phyloP scores from a whole-genome alignment of 257 asterid species.

The Eucommia ulmoides region DNA sequence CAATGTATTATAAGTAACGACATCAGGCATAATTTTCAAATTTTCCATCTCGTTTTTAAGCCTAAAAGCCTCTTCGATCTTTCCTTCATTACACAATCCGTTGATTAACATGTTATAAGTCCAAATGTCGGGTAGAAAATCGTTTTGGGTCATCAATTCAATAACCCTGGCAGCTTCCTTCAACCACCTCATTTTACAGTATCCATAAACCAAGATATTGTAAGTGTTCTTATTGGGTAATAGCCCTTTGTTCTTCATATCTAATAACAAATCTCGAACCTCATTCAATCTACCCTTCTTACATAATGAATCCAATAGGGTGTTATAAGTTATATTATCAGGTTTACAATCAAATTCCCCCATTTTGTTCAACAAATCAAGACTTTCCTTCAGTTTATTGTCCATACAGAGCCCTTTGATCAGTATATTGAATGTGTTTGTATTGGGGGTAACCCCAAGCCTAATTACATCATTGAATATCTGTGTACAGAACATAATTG shows the following conservation, averaged over 20 bases:
- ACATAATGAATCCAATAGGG: slow-evolving; percentile 41
- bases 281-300: slow-evolving; percentile 72
- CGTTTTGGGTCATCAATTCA: slow-evolving; percentile 54
- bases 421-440: slow-evolving; percentile 55
- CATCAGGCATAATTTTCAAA: slow-evolving; percentile 59
- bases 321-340: slow-evolving; percentile 62
- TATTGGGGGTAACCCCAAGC: slow-evolving; percentile 48
- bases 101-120: slow-evolving; percentile 63
- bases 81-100: slow-evolving; percentile 48
- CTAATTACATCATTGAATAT: slow-evolving; percentile 51
- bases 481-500: slow-evolving; percentile 30
- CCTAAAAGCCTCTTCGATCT: slow-evolving; percentile 61
- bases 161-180: slow-evolving; percentile 57
- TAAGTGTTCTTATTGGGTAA: slow-evolving; percentile 47
- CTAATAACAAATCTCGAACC: slow-evolving; percentile 48
- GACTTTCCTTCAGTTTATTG: slow-evolving; percentile 41
- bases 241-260: slow-evolving; percentile 61
- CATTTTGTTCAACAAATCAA: slow-evolving; percentile 44
- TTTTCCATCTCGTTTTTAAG: slow-evolving; percentile 48
- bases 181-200: slow-evolving; percentile 68
- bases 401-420: slow-evolving; percentile 62
- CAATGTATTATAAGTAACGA: slow-evolving; percentile 69
- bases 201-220: slow-evolving; percentile 67
- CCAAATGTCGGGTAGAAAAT: slow-evolving; percentile 53
- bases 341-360: slow-evolving; percentile 35